Base-by-base conservation (phyloP, 1,284 basidiomycete genomes). In the Termitomyces sp. region DNA sequence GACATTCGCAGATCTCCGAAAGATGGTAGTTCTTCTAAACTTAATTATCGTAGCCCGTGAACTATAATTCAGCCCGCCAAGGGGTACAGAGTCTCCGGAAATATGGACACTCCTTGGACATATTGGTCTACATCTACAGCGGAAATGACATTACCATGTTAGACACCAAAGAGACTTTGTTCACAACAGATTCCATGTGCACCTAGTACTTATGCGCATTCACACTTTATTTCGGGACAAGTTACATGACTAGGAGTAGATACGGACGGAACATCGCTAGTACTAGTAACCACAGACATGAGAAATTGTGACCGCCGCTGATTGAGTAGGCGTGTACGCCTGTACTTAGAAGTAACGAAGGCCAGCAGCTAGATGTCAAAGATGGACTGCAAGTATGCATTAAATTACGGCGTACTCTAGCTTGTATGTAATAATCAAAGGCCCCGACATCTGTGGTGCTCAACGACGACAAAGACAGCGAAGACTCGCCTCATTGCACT, bases 1-100 rank as follows among this genome's bases (percentile, higher is more conserved):
- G 24, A 30, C 21, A 5, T 21, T 46, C 45, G 45, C 45, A 26
- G 24, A 46, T 46, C 45, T 35, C 45, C 45, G 45, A 35, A n/a
- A 24, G 16, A 26, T 46, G 45, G 35, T 18, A 21, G 21, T 10
- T 34, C 24, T 24, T 46, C 9, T 46, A 10, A 45, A 46, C 33
- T 35, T 35, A 34, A 21, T 34, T 16, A 31, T 46, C 33, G 42
- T 44, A 31, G 28, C 11, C 26, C 33, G 4, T 34, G 33, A 34
- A 37, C 18, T 8, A 16, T 28, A 16, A 31, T 1, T 18, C 28
- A 30, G 28, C 30, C 13, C 21, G 21, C 21, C 21, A 24, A 33
- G 24, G 13, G 5, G 39, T 14, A 24, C 39, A 40, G 13, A 46
- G 44, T 34, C 33, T 35, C 45, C 45, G n/a, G 21, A 35, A 30